phyloP scores from a whole-genome alignment of 177 flowering plant genomes.

The Telopea speciosissima region DNA sequence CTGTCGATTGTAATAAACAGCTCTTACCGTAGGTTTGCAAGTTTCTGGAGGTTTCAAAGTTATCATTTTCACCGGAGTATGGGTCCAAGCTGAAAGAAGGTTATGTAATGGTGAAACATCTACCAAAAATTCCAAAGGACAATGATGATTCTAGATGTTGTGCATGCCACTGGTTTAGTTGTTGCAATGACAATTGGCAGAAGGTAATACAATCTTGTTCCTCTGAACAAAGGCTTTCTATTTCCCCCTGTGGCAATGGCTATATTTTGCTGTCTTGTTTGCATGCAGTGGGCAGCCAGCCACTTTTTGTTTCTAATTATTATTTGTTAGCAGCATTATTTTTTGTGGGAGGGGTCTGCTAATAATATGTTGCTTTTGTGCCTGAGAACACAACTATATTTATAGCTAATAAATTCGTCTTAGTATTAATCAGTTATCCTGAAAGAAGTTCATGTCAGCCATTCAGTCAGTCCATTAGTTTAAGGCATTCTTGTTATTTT shows the following conservation, averaged over 20 bases:
- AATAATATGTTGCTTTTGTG: not conserved
- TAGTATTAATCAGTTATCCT: not conserved
- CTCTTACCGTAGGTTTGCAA: constrained; percentile 67
- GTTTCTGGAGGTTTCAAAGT: constrained; percentile 89
- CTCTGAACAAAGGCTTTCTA: not conserved
- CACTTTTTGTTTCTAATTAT: no score
- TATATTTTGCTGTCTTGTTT: not conserved
- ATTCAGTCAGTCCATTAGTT: no score
- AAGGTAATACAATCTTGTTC: constrained; percentile 47
- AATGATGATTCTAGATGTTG: constrained; percentile 56
- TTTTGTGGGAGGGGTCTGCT: not conserved
- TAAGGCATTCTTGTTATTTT: no score
- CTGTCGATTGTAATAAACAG: constrained; percentile 5
- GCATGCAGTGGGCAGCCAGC: not conserved
- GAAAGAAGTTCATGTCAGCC: no score
- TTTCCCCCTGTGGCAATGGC: no score
- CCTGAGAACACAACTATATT: not conserved
- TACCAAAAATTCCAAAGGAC: constrained; percentile 51
- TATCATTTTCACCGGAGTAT: constrained; percentile 93
- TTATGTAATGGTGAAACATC: constrained; percentile 86
- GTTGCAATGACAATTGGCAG: constrained; percentile 97
- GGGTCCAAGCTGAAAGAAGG: constrained; percentile 97
- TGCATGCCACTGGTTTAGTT: constrained; percentile 54
- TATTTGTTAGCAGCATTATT: no score
- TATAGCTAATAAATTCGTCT: not conserved